These are phyloP conservation scores for Aegilops longissima DNA, from an alignment of 176 grass and related monocot species.

Conservation along the genomic window DNA sequence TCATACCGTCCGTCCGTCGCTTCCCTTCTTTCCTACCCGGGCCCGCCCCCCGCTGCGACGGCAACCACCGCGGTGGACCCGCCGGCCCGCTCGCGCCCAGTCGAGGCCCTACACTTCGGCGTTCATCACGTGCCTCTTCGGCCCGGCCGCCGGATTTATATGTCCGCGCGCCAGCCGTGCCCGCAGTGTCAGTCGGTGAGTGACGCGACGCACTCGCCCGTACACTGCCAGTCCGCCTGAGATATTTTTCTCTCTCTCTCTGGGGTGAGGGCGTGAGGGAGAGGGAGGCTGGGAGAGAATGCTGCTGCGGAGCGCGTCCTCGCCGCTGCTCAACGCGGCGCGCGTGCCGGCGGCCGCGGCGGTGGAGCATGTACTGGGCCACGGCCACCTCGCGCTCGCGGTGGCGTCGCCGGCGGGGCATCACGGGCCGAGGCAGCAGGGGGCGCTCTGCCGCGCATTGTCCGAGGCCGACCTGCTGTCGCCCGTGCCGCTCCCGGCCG, in stretches of 20 bases:
- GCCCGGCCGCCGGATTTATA: slow-evolving; percentile 14
- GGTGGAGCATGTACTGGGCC: not conserved
- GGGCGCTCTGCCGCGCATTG: slow-evolving; percentile 35
- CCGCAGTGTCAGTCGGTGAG: not conserved
- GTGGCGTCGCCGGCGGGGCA: not conserved
- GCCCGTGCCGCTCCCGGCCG: not conserved
- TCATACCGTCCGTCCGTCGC: slow-evolving; percentile 31
- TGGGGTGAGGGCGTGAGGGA: not conserved
- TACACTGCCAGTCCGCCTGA: not conserved
- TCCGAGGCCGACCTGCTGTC: slow-evolving; percentile 40
- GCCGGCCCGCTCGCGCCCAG: not conserved
- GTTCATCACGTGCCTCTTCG: not conserved
- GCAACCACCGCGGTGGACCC: not conserved
- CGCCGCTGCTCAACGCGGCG: slow-evolving; percentile 34
- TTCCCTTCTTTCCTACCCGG: not conserved
- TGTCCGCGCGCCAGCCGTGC: not conserved
- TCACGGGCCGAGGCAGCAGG: not conserved
- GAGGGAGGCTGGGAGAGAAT: not conserved
- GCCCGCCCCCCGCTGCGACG: not conserved
- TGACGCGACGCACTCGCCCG: not conserved
- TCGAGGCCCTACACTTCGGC: not conserved
- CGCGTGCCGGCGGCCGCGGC: not conserved
- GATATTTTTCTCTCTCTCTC: slow-evolving; percentile 7
- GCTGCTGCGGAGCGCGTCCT: slow-evolving; percentile 58
- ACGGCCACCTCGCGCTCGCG: not conserved